A percentile compares a stretch with the other conserved stretches of the same genome.
These are phyloP conservation scores for Penicillium sp. DNA, from an alignment of 2,329 filamentous ascomycete genomes.

Conservation along the genomic window DNA sequence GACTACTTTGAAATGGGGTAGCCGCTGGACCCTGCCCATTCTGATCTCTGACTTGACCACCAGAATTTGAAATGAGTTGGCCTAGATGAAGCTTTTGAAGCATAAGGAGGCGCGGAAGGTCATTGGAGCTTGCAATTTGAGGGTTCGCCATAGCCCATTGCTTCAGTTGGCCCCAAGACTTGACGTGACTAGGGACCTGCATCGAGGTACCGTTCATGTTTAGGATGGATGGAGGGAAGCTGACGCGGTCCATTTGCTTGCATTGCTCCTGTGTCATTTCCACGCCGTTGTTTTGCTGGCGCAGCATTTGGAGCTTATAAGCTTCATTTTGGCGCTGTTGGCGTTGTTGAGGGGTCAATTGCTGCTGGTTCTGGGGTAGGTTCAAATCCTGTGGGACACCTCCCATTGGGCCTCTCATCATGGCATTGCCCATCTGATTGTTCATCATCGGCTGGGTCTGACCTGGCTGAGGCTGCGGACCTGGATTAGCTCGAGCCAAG, in stretches of 20 bases:
- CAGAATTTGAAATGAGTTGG: constrained; percentile 39
- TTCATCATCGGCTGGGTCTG: constrained; percentile 33
- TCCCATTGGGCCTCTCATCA: constrained; percentile 34
- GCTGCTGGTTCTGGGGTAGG: constrained; percentile 30
- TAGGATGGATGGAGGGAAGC: constrained; percentile 39
- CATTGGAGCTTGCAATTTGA: constrained; percentile 41
- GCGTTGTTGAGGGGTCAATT: constrained; percentile 34
- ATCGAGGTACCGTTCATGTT: constrained; percentile 29
- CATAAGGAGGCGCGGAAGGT: constrained; percentile 39
- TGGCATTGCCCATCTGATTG: constrained; percentile 34
- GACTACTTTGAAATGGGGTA: constrained; percentile 26
- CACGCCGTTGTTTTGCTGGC: constrained; percentile 31
- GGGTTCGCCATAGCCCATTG: constrained; percentile 50
- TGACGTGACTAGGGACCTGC: constrained; percentile 49
- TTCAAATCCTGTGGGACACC: constrained; percentile 34
- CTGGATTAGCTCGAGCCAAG: constrained; percentile 31
- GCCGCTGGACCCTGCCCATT: constrained; percentile 24
- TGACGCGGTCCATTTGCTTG: constrained; percentile 43
- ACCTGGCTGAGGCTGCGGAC: constrained; percentile 33
- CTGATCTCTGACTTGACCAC: constrained; percentile 28
- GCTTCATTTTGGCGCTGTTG: constrained; percentile 33
- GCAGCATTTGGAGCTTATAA: constrained; percentile 33
- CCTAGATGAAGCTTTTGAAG: constrained; percentile 47
- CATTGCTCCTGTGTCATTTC: constrained; percentile 42
- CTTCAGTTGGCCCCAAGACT: constrained; percentile 57